phyloP scores from a whole-genome alignment of 2,329 filamentous ascomycete genomes.

The Cercospora zeae-maydis region DNA sequence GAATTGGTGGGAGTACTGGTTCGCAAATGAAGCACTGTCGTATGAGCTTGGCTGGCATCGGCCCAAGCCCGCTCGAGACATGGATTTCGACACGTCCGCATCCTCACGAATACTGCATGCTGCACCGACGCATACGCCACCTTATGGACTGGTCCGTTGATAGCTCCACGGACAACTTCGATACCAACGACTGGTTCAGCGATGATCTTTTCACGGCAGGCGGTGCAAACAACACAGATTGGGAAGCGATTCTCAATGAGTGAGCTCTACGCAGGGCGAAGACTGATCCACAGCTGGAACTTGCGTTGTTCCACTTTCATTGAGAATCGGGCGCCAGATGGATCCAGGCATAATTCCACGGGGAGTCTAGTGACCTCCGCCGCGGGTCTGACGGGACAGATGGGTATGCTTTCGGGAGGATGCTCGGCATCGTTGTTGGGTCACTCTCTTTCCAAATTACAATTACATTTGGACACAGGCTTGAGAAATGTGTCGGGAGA shows the following conservation, averaged over 20 bases:
- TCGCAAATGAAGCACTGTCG: conserved; percentile 12
- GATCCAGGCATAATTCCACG: background rate
- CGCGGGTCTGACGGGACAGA: background rate
- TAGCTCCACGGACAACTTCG: background rate
- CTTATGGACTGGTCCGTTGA: background rate
- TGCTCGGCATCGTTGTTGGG: background rate
- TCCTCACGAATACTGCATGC: background rate
- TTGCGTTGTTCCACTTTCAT: background rate
- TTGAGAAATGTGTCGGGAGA: background rate
- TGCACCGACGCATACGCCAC: background rate
- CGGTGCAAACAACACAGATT: background rate
- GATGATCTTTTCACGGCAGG: background rate
- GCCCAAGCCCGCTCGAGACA: background rate
- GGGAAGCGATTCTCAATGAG: background rate
- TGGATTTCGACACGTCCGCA: background rate
- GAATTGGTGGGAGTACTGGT: conserved; percentile 18
- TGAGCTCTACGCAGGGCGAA: background rate
- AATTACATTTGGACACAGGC: background rate
- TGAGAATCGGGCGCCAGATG: background rate
- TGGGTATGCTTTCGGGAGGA: background rate
- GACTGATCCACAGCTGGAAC: background rate
- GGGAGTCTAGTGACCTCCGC: background rate
- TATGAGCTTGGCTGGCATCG: conserved; percentile 15
- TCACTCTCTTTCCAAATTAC: background rate
- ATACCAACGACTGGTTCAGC: background rate